Percentiles rank a stretch among this genome's conserved stretches.
These are phyloP conservation scores for Amoeboradix gromovi DNA, from an alignment of 371 early-diverging fungal species.

Conservation along the genomic window DNA sequence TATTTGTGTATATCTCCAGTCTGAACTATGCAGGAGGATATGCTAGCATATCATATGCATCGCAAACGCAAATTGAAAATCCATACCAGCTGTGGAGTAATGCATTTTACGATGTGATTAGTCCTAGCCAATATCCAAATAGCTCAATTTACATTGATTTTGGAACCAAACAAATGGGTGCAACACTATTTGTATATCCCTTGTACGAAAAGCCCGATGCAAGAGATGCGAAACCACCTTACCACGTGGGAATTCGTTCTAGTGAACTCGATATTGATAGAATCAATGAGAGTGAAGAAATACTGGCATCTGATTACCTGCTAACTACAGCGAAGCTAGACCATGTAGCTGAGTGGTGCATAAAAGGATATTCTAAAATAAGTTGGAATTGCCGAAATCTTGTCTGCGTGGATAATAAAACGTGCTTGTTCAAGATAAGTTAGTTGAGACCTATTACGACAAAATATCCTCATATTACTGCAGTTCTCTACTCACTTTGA, in stretches of 20 bases:
- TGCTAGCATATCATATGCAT: neutral
- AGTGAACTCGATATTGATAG: neutral
- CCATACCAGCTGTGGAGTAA: neutral
- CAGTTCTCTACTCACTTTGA: too few relatives aligned
- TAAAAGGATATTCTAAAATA: neutral
- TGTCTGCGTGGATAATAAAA: neutral
- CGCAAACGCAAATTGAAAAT: neutral
- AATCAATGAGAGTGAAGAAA: neutral
- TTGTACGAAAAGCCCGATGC: neutral
- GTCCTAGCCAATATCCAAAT: neutral
- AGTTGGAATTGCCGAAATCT: neutral
- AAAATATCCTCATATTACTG: too few relatives aligned
- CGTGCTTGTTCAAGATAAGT: neutral
- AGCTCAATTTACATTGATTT: neutral
- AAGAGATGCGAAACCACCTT: neutral
- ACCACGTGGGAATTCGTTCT: neutral
- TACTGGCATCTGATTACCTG: neutral
- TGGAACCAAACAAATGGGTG: neutral
- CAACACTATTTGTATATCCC: neutral
- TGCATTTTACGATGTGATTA: neutral
- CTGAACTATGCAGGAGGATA: neutral
- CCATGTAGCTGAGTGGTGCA: neutral
- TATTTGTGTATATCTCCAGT: neutral
- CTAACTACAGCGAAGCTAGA: neutral
- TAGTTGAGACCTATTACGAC: too few relatives aligned